phyloP scores from a whole-genome alignment of 495 filamentous ascomycete species.

The Penicillium desertorum region DNA sequence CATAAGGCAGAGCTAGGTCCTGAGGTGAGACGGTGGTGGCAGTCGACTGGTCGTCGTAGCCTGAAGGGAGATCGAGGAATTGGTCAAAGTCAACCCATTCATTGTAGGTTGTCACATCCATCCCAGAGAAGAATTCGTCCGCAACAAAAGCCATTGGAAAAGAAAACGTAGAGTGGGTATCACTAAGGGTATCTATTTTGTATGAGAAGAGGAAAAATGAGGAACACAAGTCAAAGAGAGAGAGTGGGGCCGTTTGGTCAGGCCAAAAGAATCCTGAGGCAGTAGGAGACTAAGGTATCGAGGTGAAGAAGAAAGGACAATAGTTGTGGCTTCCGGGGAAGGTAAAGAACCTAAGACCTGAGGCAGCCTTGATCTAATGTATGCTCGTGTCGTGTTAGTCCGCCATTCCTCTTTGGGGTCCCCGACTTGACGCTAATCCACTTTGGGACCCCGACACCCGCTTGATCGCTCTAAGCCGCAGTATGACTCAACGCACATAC shows the following conservation, averaged over 20 bases:
- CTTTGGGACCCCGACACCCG: conserved; percentile 37
- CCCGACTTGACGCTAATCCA: conserved; percentile 36
- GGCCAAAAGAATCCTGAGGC: conserved; percentile 4
- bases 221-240: conserved; percentile 6
- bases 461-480: conserved; percentile 15
- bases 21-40: conserved; percentile 38
- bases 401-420: conserved; percentile 30
- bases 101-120: conserved; percentile 17
- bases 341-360: conserved; percentile 11
- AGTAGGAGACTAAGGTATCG: not conserved
- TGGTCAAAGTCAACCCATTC: conserved; percentile 45
- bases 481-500: conserved; percentile 13
- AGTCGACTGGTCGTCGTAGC: conserved; percentile 34
- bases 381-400: not conserved
- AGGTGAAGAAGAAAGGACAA: not conserved
- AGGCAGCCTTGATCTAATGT: conserved; percentile 14
- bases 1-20: conserved; percentile 34
- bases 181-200: conserved; percentile 14
- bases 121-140: conserved; percentile 26
- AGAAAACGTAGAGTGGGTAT: conserved; percentile 9
- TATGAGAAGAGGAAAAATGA: not conserved
- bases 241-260: not conserved
- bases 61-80: conserved; percentile 38
- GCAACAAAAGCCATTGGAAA: conserved; percentile 28
- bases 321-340: conserved; percentile 7